These are phyloP conservation scores for Rhizophagus clarus DNA, from an alignment of 192 early-diverging fungal genomes.

Conservation along the genomic window DNA sequence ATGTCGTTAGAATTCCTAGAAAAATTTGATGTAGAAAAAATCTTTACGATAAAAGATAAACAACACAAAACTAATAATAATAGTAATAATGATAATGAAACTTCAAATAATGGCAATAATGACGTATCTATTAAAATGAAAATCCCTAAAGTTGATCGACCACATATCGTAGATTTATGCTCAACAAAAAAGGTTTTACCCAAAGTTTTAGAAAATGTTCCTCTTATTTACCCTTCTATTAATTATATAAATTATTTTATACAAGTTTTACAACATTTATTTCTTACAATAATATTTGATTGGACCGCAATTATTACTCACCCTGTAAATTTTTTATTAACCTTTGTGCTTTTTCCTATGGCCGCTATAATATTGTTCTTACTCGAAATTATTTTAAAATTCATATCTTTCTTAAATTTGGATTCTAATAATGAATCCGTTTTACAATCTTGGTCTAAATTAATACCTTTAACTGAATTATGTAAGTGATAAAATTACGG, in stretches of 20 bases:
- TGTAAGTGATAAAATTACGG: not conserved
- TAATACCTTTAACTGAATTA: not conserved
- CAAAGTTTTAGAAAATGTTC: not conserved
- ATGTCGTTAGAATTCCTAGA: no score
- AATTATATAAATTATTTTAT: slow-evolving; percentile 1
- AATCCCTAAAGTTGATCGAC: not conserved
- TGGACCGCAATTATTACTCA: not conserved
- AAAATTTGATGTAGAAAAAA: no score
- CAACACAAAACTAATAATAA: no score
- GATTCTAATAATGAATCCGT: not conserved
- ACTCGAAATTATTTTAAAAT: not conserved
- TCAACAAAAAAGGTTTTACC: not conserved
- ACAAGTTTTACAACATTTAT: not conserved
- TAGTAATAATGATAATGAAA: no score
- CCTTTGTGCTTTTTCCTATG: not conserved
- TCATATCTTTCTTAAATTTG: not conserved
- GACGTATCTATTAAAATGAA: no score
- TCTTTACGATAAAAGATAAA: no score
- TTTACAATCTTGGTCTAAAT: not conserved
- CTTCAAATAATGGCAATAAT: no score
- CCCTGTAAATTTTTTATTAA: not conserved
- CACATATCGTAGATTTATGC: not conserved
- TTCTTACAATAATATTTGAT: not conserved
- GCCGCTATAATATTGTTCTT: not conserved
- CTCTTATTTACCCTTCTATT: not conserved